Percentiles rank a stretch among this genome's conserved stretches.
phyloP scores from a whole-genome alignment of 306 rosid species.

The Purshia tridentata region DNA sequence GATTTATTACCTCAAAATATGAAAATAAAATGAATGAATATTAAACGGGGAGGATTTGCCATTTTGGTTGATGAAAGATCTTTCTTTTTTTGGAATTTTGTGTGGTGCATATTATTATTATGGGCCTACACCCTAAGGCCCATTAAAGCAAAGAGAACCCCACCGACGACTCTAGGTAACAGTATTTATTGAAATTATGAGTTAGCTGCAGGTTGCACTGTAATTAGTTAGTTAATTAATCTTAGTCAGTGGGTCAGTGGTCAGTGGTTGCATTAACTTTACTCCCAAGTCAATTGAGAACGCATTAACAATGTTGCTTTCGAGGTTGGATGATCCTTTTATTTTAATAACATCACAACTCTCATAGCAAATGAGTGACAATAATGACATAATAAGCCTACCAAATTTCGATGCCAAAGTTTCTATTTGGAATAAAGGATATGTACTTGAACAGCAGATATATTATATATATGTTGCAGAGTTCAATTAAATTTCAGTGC shows the following conservation, averaged over 20 bases:
- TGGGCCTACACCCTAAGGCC: not conserved
- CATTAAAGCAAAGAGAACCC: not conserved
- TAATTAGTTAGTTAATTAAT: constrained; percentile 28
- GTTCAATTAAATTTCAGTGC: too few relatives aligned
- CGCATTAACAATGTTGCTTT: constrained; percentile 8
- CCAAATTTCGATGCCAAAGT: not conserved
- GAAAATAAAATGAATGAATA: too few relatives aligned
- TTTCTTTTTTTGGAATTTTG: not conserved
- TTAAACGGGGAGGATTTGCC: not conserved
- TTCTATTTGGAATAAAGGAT: not conserved
- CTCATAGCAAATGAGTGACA: not conserved
- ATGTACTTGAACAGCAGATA: not conserved
- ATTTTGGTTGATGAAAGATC: not conserved
- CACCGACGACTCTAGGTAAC: constrained; percentile 27
- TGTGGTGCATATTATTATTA: not conserved
- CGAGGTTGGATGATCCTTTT: constrained; percentile 12
- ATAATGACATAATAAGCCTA: not conserved
- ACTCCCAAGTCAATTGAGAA: constrained; percentile 35
- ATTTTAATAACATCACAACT: not conserved
- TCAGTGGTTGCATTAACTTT: constrained; percentile 32
- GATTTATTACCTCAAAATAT: too few relatives aligned
- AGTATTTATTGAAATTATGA: constrained; percentile 1
- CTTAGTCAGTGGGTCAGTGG: not conserved
- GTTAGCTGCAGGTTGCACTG: not conserved
- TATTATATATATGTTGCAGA: too few relatives aligned